phyloP scores from a whole-genome alignment of 257 asterid genomes.

The Cordia subcordata region DNA sequence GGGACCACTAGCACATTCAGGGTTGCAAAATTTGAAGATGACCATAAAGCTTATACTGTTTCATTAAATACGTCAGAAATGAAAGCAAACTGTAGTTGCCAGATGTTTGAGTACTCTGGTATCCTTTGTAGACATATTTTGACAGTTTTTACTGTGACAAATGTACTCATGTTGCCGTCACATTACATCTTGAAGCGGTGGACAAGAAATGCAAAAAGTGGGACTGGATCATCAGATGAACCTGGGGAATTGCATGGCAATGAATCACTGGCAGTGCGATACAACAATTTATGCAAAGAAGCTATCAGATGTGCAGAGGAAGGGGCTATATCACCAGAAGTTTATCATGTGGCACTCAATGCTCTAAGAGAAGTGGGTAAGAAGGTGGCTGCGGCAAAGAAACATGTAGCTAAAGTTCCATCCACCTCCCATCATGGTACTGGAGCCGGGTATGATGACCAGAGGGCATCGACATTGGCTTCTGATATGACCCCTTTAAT shows the following conservation, averaged over 20 bases:
- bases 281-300: constrained; percentile 73
- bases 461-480: constrained; percentile 33
- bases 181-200: constrained; percentile 85
- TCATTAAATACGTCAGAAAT: constrained; percentile 53
- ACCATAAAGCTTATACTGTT: constrained; percentile 59
- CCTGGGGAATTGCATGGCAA: constrained; percentile 35
- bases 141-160: constrained; percentile 95
- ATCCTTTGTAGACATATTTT: constrained; percentile 82
- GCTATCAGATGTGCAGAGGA: constrained; percentile 79
- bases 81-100: constrained; percentile 84
- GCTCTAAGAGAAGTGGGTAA: constrained; percentile 68
- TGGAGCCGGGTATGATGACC: constrained; percentile 53
- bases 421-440: constrained; percentile 48
- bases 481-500: constrained; percentile 57
- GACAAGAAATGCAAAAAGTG: constrained; percentile 76
- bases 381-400: constrained; percentile 60
- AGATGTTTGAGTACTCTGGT: constrained; percentile 84
- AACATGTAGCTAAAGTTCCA: constrained; percentile 49
- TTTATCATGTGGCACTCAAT: constrained; percentile 52
- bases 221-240: constrained; percentile 45
- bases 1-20: constrained; percentile 59
- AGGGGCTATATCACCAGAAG: constrained; percentile 68
- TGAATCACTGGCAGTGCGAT: constrained; percentile 50
- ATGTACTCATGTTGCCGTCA: constrained; percentile 76
- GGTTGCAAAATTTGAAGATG: constrained; percentile 91